Evolutionary conservation across 2,329 filamentous ascomycete species (phyloP), one percentile per base, ranked within the genome.

Genomic region (Verticillium zaregamsianum): DNA sequence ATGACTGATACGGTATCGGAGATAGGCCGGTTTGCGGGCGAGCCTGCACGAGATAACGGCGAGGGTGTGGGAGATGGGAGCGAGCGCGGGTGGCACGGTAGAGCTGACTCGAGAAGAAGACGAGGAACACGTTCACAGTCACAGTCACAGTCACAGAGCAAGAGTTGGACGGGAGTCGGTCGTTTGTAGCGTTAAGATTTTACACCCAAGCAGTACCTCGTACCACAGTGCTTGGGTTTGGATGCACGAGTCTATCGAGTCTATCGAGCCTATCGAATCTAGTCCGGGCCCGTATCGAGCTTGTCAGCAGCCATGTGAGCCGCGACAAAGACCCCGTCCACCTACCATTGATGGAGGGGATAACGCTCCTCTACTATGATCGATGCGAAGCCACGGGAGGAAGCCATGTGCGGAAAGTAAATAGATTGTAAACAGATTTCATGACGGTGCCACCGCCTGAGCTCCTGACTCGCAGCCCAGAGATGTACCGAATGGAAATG

Each of bases 1-100:
- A 49, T 23, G n/a, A 32, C 39, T 49, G 64, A 63, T 61, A 64
- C 63, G 62, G 62, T 64, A 64, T 65, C 65, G 65, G 65, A 66
- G 62, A 64, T 65, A 64, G 59, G 33, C 62, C 60, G 62, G 63
- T 7, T 7, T 28, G 20, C n/a, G 57, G 37, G 15, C n/a, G 55
- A 33, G 39, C 5, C 17, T 31, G 57, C 11, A 25, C 23, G 14
- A 33, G 37, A 32, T 58, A n/a, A 49, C 45, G 45, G 45, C 45
- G 45, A 49, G 33, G 33, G 14, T 9, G 33, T 35, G 33, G 33
- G 33, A 35, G 45, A 49, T 20, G 39, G 39, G 39, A 4, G 37
- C 14, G 17, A n/a, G 15, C n/a, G 11, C 33, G 33, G 33, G 33
- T 35, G 33, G 14, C 14, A 35, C 33, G 33, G 33, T 28, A 35